Conservation (phyloP, 2,329 filamentous ascomycete genomes). For the Thielaviopsis punctulata region DNA sequence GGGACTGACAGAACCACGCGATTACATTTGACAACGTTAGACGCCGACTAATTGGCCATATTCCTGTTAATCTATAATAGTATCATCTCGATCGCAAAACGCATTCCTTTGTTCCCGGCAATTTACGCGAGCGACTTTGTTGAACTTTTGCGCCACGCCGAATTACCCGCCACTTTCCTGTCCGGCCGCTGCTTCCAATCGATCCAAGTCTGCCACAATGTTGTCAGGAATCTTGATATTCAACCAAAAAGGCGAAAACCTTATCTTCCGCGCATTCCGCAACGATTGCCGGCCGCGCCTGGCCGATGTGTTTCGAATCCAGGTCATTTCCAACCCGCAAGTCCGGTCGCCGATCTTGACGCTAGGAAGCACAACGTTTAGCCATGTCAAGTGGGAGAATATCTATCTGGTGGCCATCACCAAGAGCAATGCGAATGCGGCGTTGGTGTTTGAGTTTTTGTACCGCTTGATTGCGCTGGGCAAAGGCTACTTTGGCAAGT, state of each 20-base stretch:
- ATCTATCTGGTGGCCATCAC: slow-evolving; percentile 96
- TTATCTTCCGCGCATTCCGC: slow-evolving; percentile 97
- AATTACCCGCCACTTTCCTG: neutral
- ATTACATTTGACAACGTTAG: neutral
- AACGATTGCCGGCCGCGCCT: slow-evolving; percentile 95
- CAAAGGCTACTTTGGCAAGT: slow-evolving; percentile 94
- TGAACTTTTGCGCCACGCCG: neutral
- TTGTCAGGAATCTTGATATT: slow-evolving; percentile 94
- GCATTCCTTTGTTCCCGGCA: neutral
- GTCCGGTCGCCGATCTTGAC: slow-evolving; percentile 96
- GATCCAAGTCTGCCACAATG: slow-evolving; percentile 34
- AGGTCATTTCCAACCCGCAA: slow-evolving; percentile 96
- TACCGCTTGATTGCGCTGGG: slow-evolving; percentile 82
- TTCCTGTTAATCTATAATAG: neutral
- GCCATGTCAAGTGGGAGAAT: slow-evolving; percentile 98
- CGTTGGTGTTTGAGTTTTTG: slow-evolving; percentile 92
- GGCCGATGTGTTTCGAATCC: slow-evolving; percentile 97
- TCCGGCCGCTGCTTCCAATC: neutral
- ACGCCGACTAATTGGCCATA: neutral
- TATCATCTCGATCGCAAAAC: neutral
- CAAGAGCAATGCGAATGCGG: slow-evolving; percentile 98
- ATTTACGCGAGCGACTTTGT: neutral
- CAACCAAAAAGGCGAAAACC: slow-evolving; percentile 99
- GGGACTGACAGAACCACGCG: neutral
- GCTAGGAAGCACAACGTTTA: slow-evolving; percentile 93